A percentile compares a stretch with the other conserved stretches of the same genome.
phyloP scores from a whole-genome alignment of 75 land plant species.

The Cunninghamia lanceolata region DNA sequence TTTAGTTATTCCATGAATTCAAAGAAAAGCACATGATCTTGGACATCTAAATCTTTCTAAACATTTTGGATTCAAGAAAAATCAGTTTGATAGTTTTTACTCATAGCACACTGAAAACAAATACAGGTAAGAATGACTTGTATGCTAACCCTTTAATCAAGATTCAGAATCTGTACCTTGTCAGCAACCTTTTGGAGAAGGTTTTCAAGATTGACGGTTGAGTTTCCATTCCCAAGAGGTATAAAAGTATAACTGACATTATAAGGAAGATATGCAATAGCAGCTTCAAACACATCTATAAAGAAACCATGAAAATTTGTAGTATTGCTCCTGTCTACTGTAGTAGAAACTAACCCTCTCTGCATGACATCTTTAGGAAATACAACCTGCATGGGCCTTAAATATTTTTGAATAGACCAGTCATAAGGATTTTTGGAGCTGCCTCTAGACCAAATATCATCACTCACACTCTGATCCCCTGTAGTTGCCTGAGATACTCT shows the following conservation, averaged over 20 bases:
- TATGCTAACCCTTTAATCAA: neutral
- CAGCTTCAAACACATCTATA: constrained; percentile 29
- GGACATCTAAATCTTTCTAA: neutral
- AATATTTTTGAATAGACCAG: constrained; percentile 17
- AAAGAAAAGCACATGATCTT: neutral
- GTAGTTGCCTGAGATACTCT: neutral
- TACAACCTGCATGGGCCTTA: constrained; percentile 15
- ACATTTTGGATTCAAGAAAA: neutral
- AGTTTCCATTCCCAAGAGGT: constrained; percentile 13
- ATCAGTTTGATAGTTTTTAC: neutral
- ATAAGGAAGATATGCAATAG: constrained; percentile 24
- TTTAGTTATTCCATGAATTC: neutral
- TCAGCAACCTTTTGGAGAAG: constrained; percentile 19
- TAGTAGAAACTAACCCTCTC: constrained; percentile 18
- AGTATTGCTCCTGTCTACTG: constrained; percentile 6
- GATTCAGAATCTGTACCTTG: constrained; percentile 10
- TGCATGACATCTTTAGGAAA: constrained; percentile 25
- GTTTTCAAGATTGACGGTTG: constrained; percentile 12
- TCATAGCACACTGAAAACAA: neutral
- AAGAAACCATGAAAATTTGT: constrained; percentile 22
- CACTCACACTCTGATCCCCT: neutral
- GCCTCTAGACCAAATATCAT: constrained; percentile 26
- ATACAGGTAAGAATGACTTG: neutral
- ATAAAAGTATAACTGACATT: constrained; percentile 20
- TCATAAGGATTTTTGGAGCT: neutral